Evolutionary conservation across 2,329 filamentous ascomycete species (phyloP), one percentile per base, ranked within the genome.

Genomic region (Aspergillus arachidicola): DNA sequence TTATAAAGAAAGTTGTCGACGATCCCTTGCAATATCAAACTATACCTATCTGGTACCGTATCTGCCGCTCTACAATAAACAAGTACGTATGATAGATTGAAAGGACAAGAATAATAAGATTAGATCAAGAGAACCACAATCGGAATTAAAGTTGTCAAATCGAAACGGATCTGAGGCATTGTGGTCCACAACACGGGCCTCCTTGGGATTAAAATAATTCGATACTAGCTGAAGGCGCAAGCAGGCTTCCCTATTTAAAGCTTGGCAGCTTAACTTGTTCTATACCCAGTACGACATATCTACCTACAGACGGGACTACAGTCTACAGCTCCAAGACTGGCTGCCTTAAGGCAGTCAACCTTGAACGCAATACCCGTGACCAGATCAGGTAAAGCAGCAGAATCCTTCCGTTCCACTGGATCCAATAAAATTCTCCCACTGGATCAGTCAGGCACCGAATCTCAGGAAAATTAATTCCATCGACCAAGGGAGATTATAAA

Each of bases 241-340:
- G n/a, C 34, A 55, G 51, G 51, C 51, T 55, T 55, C 51, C 36
- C 32, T 30, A 55, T 55, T 55, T 55, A 6, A 36, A 38, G 51
- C 51, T 55, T 51, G 48, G 48, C 48, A 34, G 16, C 23, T 28
- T n/a, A n/a, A 51, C 26, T 19, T 30, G 14, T 41, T 41, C 38
- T 19, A 41, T 9, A n/a, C 32, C 10, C 10, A 34, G 32, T 34
- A 34, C 26, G 26, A 28, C 26, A 28, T 28, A 28, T 28, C 26
- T 28, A 28, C 6, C 5, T 28, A 28, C 26, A 28, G 23, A 26
- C 23, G 23, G 23, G 23, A 28, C 26, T 28, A 28, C 26, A 28
- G 26, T 28, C 26, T 28, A 34, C 32, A 11, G 10, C 32, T 34
- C 32, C 11, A 34, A 34, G 32, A 34, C 32, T 6, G 12, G 34